phyloP scores from a whole-genome alignment of 805 yeast genomes.

The Myxozyma neglecta region DNA sequence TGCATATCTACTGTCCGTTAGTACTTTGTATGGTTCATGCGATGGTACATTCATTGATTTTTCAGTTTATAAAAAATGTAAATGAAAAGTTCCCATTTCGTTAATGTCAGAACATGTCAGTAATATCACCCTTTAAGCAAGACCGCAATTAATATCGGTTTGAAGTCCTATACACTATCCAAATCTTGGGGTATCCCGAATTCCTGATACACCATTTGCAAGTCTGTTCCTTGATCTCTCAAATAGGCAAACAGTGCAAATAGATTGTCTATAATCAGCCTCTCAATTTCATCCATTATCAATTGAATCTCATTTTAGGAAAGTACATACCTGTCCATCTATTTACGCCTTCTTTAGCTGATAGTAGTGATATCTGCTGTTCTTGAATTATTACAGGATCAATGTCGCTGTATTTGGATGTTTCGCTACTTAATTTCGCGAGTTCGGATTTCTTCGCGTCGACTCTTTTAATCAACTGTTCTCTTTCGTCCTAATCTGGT shows the following conservation, averaged over 20 bases:
- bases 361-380: constrained; percentile 10
- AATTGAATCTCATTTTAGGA: not conserved
- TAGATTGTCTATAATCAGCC: constrained; percentile 44
- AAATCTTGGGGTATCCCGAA: constrained; percentile 47
- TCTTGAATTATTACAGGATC: constrained; percentile 24
- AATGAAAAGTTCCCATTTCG: too few relatives aligned
- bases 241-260: constrained; percentile 46
- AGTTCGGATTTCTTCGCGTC: constrained; percentile 9
- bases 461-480: constrained; percentile 6
- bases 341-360: constrained; percentile 29
- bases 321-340: constrained; percentile 36
- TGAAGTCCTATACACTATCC: constrained; percentile 12
- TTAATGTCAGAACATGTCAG: too few relatives aligned
- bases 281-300: too few relatives aligned
- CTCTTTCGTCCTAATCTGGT: constrained; percentile 8
- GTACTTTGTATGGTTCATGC: too few relatives aligned
- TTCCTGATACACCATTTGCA: constrained; percentile 42
- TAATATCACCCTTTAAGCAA: too few relatives aligned
- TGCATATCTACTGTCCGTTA: too few relatives aligned
- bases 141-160: not conserved
- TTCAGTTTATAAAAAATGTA: too few relatives aligned
- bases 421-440: not conserved
- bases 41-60: too few relatives aligned
- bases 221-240: constrained; percentile 38
- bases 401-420: constrained; percentile 15